Evolutionary conservation across 352 stramenopile species (phyloP).

Genomic region (Pythium aristosporum): DNA sequence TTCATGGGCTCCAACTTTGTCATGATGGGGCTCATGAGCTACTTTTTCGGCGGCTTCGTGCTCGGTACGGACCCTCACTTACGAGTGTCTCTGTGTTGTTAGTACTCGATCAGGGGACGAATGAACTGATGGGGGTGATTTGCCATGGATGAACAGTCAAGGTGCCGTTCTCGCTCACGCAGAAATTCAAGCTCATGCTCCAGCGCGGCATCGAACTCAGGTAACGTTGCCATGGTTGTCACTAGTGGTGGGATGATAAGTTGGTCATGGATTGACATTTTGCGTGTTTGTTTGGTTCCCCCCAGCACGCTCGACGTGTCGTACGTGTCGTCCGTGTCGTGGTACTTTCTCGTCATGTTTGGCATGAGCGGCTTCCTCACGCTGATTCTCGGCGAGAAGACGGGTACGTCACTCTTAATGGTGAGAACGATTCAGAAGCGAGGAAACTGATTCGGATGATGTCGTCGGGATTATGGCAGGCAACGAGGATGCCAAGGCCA

Average conservation of each 20-base stretch:
- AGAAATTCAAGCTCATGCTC: constrained; percentile 98
- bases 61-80: constrained; percentile 46
- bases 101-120: no score
- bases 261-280: background rate
- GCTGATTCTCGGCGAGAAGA: constrained; percentile 94
- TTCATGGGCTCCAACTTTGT: constrained; percentile 99
- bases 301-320: constrained; percentile 94
- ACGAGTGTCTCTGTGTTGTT: background rate
- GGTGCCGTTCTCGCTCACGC: constrained; percentile 97
- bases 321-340: constrained; percentile 97
- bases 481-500: constrained; percentile 87
- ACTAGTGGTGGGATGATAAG: background rate
- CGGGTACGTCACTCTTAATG: constrained; percentile 25
- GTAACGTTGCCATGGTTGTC: constrained; percentile 30
- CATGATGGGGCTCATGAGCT: constrained; percentile 99
- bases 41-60: constrained; percentile 99
- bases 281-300: background rate
- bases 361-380: constrained; percentile 96
- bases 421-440: no score
- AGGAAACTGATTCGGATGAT: background rate
- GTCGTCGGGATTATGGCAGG: background rate
- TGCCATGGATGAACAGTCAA: constrained; percentile 66
- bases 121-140: background rate
- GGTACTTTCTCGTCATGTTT: constrained; percentile 99
- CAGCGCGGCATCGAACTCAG: constrained; percentile 96